These are phyloP conservation scores for Coniferiporia sulphurascens DNA, from an alignment of 1,284 basidiomycete species.

Conservation along the genomic window DNA sequence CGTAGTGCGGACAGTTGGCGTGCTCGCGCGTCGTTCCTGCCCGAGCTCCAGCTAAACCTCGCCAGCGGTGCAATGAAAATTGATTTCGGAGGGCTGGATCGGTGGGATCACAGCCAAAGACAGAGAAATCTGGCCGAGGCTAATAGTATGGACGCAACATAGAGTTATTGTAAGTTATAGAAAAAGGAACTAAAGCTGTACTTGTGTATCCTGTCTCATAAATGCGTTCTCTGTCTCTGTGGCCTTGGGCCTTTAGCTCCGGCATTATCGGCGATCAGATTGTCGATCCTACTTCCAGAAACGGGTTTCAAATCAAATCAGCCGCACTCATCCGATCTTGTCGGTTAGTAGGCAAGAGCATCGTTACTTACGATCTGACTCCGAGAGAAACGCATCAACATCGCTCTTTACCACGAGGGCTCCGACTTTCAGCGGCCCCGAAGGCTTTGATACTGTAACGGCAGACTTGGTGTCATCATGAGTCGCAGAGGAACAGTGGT, in stretches of 20 bases:
- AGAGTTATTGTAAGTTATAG: background rate
- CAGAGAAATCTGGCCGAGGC: conserved; percentile 56
- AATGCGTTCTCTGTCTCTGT: background rate
- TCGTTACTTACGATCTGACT: too few relatives aligned
- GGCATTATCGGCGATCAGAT: background rate
- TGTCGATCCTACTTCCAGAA: background rate
- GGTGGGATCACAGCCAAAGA: conserved; percentile 63
- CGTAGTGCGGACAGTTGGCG: conserved; percentile 75
- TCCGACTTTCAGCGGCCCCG: too few relatives aligned
- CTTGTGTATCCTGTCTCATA: background rate
- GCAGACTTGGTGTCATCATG: too few relatives aligned
- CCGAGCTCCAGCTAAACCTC: conserved; percentile 67
- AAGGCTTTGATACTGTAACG: too few relatives aligned
- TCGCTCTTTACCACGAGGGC: too few relatives aligned
- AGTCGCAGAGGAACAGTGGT: too few relatives aligned
- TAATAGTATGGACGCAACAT: background rate
- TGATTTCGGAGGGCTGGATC: conserved; percentile 69
- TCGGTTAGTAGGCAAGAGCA: too few relatives aligned
- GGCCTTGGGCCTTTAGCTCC: background rate
- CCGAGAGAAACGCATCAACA: too few relatives aligned
- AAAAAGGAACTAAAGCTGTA: background rate
- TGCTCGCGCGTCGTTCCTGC: conserved; percentile 60
- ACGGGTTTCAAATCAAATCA: background rate
- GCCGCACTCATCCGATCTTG: too few relatives aligned
- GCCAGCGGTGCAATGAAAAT: conserved; percentile 59